Evolutionary conservation across 345 rosid species (phyloP), one percentile per base, ranked within the genome.

Genomic region (Populus simonii): DNA sequence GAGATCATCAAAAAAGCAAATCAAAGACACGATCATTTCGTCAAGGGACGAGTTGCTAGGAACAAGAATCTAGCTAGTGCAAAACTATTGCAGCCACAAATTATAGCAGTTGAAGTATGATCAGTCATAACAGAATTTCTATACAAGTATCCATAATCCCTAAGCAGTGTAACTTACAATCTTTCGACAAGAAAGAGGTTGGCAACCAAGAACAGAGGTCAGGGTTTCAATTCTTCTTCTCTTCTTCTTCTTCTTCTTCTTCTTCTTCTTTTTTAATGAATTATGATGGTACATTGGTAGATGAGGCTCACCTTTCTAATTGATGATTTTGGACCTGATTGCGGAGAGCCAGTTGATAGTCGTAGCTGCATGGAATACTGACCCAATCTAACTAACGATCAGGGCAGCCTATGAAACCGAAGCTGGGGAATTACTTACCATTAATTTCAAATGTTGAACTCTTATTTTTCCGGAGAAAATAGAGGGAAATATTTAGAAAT

Each of bases 241-340:
- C 31, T 29, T 29, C 31, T 29, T 29, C 31, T 29, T 29, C 31
- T 29, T 29, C 31, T 29, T 29, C 31, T 29, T 29, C 31, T 29
- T 29, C 31, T 2, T 17, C 17, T 53, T 7, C 1, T 53, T 20
- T 20, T 18, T 18, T 18, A 17, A 55, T n/a, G n/a, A 22, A 55
- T 1, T 27, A 27, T 27, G 23, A 41, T 35, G 51, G 20, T 22
- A 25, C 1, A 78, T 2, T 27, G 45, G 5, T 57, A 72, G n/a
- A 43, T 68, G 18, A 15, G 45, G 4, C 68, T 43, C 57, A 93
- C 98, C 92, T 91, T 91, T 69, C 35, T 3, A 3, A 76, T 83
- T 51, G 88, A 76, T 49, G 97, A 78, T 77, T 90, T 94, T 61
- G 95, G 77, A 76, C 85, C 70, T 82, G 86, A 89, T 88, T 91